These are phyloP conservation scores for Rhizoctonia solani DNA, from an alignment of 1,284 basidiomycete species.

Conservation along the genomic window DNA sequence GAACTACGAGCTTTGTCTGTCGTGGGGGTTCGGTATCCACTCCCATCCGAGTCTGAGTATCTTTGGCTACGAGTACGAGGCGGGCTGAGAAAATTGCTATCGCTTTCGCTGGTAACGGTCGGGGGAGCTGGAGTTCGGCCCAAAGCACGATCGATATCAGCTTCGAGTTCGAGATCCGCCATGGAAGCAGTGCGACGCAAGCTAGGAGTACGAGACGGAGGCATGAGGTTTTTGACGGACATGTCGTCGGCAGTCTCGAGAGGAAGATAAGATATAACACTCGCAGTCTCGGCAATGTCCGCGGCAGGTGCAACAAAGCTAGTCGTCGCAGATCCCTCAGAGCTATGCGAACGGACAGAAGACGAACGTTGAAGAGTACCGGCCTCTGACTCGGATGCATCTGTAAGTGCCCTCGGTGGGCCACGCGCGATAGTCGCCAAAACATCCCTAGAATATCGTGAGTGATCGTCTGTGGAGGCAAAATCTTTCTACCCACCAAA, in stretches of 20 bases:
- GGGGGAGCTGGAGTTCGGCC: constrained; percentile 56
- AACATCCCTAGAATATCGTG: constrained; percentile 61
- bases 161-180: constrained; percentile 62
- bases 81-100: constrained; percentile 62
- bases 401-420: constrained; percentile 52
- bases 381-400: constrained; percentile 46
- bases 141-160: constrained; percentile 28
- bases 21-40: constrained; percentile 20
- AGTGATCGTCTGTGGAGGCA: too few species aligned
- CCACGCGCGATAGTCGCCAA: constrained; percentile 50
- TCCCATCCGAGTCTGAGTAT: constrained; percentile 1
- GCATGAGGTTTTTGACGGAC: constrained; percentile 49
- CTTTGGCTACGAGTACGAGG: constrained; percentile 52
- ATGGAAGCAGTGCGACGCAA: constrained; percentile 72
- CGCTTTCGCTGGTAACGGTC: constrained; percentile 57
- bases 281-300: constrained; percentile 67
- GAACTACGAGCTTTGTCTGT: constrained; percentile 24
- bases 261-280: constrained; percentile 49
- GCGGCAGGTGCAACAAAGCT: constrained; percentile 71
- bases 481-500: constrained; percentile 68
- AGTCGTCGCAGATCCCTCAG: constrained; percentile 70
- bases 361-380: constrained; percentile 54
- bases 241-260: constrained; percentile 36
- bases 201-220: constrained; percentile 61
- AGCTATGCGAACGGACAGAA: constrained; percentile 65